Evolutionary conservation across 2,329 filamentous ascomycete species (phyloP), one percentile per base, ranked within the genome.

Genomic region (Penicillium palitans): DNA sequence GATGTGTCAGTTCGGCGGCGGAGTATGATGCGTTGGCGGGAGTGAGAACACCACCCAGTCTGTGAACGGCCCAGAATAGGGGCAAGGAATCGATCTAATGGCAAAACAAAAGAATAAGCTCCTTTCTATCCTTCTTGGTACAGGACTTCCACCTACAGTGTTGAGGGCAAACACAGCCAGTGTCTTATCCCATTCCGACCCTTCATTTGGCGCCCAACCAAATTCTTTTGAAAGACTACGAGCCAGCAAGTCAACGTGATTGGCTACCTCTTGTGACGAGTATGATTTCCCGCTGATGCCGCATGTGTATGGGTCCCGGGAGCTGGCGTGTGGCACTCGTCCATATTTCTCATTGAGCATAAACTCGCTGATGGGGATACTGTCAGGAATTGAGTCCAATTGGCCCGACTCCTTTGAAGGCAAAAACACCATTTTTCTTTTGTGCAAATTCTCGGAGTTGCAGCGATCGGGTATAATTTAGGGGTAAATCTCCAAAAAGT

Each of bases 181-280:
- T 25, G 93, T 89, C 73, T 92, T 91, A 68, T 95, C 90, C 88
- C 88, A 95, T 71, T 93, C 89, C 0, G 85, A 84, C 13, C 88
- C 90, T 57, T 85, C 74, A 64, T 90, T 87, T 8, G 88, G 85
- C 46, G 82, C 74, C 82, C 90, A 92, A 44, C 84, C 87, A 59
- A 95, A 82, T 62, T 90, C 85, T 70, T 89, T 87, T 41, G 84
- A 83, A 35, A 96, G 77, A 24, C 84, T 87, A 58, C 88, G 83
- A 17, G 90, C 83, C 24, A 95, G 80, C 53, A 78, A 80, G 29
- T 91, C 87, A 10, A 89, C 83, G 24, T 89, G 83, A 57, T 87
- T 80, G 51, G 82, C 83, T 45, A 91, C 82, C 65, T 93, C 84
- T 31, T 79, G 65, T 7, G 83, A 80, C 8, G 84, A 84, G 72